Base-by-base conservation (phyloP, 257 asterid species). In the Solanum chiquidenum region DNA sequence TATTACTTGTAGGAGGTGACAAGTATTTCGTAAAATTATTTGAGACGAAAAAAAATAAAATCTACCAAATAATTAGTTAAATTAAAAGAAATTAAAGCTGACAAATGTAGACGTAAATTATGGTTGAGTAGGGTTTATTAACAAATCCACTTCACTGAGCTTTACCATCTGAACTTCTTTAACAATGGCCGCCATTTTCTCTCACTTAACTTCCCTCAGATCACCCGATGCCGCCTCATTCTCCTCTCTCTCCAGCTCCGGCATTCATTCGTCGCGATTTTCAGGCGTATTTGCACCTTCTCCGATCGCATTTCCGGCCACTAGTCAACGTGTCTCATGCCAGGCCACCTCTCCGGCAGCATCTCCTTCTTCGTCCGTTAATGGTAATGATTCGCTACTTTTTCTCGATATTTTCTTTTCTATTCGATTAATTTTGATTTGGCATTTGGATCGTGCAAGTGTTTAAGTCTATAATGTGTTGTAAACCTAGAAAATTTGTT, bases 311-410 rank as follows among this genome's bases (percentile, higher is more conserved):
- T 71, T 84, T 68, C 87, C 89, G 16, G 58, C 90, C n/a, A 88
- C 83, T 86, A 88, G 93, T 86, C 95, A 89, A 85, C 92, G 93
- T 88, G 87, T 96, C 93, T 90, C 94, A 52, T 95, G 98, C 93
- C 99, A 93, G 88, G 38, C 88, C 79, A 93, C 90, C 88, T 90
- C 95, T 87, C 77, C 96, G 86, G 88, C 91, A 40, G 12, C 62
- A 31, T 86, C 90, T 38, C 52, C 83, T 35, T 66, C 93, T 27
- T 88, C 96, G 7, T 72, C 94, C 60, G 91, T 90, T 88, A 90
- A 89, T 82, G 90, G 66, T 68, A 96, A 95, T 92, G 95, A 98
- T 95, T 38, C 60, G 52, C 20, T n/a, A 1, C 1, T 46, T 29
- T 46, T 46, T 40, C 38, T 80, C 68, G 12, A 7, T 1, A 5